A percentile compares a stretch with the other conserved stretches of the same genome.
phyloP scores from a whole-genome alignment of 2,329 filamentous ascomycete genomes.

The Rhexocercosporidium sp. region DNA sequence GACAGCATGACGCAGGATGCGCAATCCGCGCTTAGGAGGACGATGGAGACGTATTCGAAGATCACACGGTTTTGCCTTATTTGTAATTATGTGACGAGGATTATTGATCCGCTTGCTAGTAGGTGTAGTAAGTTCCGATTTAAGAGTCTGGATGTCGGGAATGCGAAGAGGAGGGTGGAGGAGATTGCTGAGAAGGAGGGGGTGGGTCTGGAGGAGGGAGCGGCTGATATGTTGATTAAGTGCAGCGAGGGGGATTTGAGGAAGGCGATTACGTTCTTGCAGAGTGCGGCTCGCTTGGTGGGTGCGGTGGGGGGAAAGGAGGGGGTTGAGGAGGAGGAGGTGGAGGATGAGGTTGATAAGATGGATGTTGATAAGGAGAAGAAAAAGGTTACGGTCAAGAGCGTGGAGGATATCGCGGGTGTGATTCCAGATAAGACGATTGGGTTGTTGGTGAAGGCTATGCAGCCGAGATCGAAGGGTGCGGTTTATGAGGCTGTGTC shows the following conservation, averaged over 20 bases:
- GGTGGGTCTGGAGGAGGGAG: slow-evolving; percentile 77
- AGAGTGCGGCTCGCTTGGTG: slow-evolving; percentile 89
- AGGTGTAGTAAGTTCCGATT: slow-evolving; percentile 97
- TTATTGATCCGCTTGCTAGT: slow-evolving; percentile 94
- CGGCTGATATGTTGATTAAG: slow-evolving; percentile 80
- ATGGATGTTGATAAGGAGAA: slow-evolving; percentile 59
- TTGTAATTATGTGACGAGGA: slow-evolving; percentile 98
- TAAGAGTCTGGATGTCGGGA: slow-evolving; percentile 89
- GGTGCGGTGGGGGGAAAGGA: slow-evolving; percentile 63
- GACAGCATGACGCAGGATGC: slow-evolving; percentile 99
- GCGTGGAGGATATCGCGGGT: slow-evolving; percentile 93
- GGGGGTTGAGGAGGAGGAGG: slow-evolving; percentile 42
- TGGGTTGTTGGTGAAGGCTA: slow-evolving; percentile 70
- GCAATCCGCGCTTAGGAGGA: slow-evolving; percentile 87
- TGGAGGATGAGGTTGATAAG: slow-evolving; percentile 50
- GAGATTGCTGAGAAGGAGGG: slow-evolving; percentile 83
- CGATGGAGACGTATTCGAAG: slow-evolving; percentile 97
- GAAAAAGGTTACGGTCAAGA: slow-evolving; percentile 75
- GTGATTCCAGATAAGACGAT: slow-evolving; percentile 84
- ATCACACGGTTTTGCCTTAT: slow-evolving; percentile 98
- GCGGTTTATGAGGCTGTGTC: slow-evolving; percentile 76
- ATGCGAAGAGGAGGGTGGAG: slow-evolving; percentile 78
- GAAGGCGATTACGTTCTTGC: slow-evolving; percentile 94
- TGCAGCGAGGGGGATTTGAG: slow-evolving; percentile 94
- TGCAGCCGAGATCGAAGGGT: slow-evolving; percentile 71